Percentiles rank a stretch among this genome's conserved stretches.
Evolutionary conservation across 495 filamentous ascomycete species (phyloP).

Genomic region (Trichoderma reesei): DNA sequence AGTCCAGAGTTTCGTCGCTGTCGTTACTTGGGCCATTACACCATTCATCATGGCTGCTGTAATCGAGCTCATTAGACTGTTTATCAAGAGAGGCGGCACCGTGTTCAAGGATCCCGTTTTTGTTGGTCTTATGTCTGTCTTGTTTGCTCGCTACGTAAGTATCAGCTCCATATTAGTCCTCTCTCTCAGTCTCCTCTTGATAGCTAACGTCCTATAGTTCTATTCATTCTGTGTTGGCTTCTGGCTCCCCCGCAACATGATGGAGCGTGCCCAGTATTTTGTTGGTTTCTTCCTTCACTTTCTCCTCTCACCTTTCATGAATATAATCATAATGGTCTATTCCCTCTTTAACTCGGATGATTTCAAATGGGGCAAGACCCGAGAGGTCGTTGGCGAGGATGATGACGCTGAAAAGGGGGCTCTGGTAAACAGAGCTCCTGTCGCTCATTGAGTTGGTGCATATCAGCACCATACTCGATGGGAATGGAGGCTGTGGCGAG

Average conservation of each 20-base stretch:
- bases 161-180: too few species aligned
- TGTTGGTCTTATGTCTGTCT: constrained; percentile 3
- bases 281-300: constrained; percentile 17
- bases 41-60: constrained; percentile 25
- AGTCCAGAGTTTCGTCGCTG: constrained; percentile 19
- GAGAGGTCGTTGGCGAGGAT: constrained; percentile 22
- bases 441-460: not conserved
- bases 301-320: constrained; percentile 20
- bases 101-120: not conserved
- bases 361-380: constrained; percentile 28
- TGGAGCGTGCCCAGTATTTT: constrained; percentile 19
- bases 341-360: constrained; percentile 20
- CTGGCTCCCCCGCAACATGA: constrained; percentile 18
- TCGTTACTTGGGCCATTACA: constrained; percentile 21
- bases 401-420: constrained; percentile 14
- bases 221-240: constrained; percentile 16
- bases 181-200: not conserved
- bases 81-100: not conserved
- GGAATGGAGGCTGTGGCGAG: not conserved
- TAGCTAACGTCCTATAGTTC: not conserved
- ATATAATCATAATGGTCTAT: constrained; percentile 22
- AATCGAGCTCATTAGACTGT: constrained; percentile 12
- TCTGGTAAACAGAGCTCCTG: not conserved
- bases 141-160: constrained; percentile 10
- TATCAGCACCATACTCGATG: not conserved